Evolutionary conservation across 805 yeast species (phyloP).

Genomic region (Kodamaea sagamina): DNA sequence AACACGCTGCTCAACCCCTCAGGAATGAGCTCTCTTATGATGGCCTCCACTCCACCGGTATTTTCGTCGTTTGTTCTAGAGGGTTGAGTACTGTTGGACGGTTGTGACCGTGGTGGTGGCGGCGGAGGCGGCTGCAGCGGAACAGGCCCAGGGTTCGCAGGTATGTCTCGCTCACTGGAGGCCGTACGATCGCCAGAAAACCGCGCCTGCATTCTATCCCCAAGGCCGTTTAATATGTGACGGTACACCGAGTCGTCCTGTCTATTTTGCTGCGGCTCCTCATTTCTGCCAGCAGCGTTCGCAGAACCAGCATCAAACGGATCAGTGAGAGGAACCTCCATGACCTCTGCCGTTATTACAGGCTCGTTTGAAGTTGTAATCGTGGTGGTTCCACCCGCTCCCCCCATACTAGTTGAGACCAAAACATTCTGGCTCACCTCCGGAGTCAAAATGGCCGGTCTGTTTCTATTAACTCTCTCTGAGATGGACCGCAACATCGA

Average conservation of each 20-base stretch:
- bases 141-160: conserved; percentile 2
- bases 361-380: conserved; percentile 19
- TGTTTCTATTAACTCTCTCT: conserved; percentile 30
- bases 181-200: conserved; percentile 1
- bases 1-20: conserved; percentile 16
- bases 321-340: conserved; percentile 6
- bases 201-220: conserved; percentile 24
- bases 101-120: too few relatives aligned
- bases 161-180: background rate
- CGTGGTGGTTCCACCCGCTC: conserved; percentile 7
- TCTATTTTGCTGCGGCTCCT: conserved; percentile 1
- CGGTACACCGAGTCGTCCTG: conserved; percentile 14
- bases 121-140: conserved; percentile 7
- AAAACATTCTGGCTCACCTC: conserved; percentile 38
- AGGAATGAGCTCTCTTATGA: conserved; percentile 16
- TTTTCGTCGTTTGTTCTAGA: background rate
- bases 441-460: conserved; percentile 40
- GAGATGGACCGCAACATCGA: conserved; percentile 29
- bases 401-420: conserved; percentile 26
- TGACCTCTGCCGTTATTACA: conserved; percentile 12
- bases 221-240: conserved; percentile 26
- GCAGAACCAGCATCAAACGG: conserved; percentile 1
- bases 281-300: background rate
- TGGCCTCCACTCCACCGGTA: background rate
- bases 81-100: background rate